Percentiles rank a stretch among this genome's conserved stretches.
phyloP scores from a whole-genome alignment of 768 basidiomycete species.

The Termitomyces sp. region DNA sequence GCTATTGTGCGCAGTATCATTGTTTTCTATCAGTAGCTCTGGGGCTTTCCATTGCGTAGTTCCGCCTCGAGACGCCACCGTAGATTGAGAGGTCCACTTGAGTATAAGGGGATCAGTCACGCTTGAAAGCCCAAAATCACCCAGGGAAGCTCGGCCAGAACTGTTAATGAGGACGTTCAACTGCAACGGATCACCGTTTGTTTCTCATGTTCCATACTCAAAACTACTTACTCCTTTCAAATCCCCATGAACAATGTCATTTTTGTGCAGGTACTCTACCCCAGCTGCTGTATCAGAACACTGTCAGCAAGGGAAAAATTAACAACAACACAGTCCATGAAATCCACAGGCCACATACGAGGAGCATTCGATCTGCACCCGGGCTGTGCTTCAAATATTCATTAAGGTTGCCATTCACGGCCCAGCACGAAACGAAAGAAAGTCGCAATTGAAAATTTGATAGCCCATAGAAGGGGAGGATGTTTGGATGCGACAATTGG shows the following conservation, averaged over 20 bases:
- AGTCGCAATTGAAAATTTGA: conserved; percentile 16
- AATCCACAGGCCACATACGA: too few relatives aligned
- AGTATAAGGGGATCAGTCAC: conserved; percentile 4
- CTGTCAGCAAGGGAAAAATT: conserved; percentile 2
- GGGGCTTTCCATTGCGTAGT: too few relatives aligned
- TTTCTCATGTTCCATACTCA: too few relatives aligned
- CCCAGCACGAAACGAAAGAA: conserved; percentile 27
- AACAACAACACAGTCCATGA: too few relatives aligned
- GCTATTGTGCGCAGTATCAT: too few relatives aligned
- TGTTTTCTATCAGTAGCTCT: too few relatives aligned
- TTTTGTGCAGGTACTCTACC: conserved; percentile 20
- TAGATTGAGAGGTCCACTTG: conserved; percentile 9
- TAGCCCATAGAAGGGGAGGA: not conserved
- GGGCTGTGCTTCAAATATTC: conserved; percentile 22
- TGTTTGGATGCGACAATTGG: too few relatives aligned
- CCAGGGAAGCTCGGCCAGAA: conserved; percentile 14
- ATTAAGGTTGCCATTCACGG: conserved; percentile 18
- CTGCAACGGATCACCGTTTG: conserved; percentile 9
- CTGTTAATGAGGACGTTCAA: conserved; percentile 14
- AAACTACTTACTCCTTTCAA: not conserved
- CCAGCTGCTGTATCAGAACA: conserved; percentile 20
- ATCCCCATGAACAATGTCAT: conserved; percentile 2
- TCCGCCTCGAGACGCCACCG: too few relatives aligned
- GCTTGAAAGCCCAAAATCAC: conserved; percentile 17
- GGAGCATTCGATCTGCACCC: conserved; percentile 16